phyloP scores from a whole-genome alignment of 2,329 filamentous ascomycete species.

The Aspergillus costaricaensis region DNA sequence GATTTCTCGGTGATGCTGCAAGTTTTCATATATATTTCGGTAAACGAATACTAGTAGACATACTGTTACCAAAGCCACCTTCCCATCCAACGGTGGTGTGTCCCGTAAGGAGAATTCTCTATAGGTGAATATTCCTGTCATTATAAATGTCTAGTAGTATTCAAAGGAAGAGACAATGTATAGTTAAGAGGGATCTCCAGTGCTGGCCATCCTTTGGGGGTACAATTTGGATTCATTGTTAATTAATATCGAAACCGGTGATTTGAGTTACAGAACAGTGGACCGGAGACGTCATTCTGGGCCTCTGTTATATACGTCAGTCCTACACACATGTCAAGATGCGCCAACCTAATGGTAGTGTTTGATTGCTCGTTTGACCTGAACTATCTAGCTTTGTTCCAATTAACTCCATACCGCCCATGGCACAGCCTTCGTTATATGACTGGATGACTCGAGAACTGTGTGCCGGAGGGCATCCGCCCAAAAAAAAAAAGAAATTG shows the following conservation, averaged over 20 bases:
- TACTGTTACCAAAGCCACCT: neutral
- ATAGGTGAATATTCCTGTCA: constrained; percentile 32
- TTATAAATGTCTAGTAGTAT: constrained; percentile 8
- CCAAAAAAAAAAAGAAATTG: too few species aligned
- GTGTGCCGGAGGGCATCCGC: too few species aligned
- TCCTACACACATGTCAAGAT: neutral
- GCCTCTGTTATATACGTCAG: neutral
- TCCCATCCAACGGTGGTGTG: neutral
- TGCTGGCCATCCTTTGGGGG: neutral
- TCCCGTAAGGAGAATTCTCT: constrained; percentile 22
- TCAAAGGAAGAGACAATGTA: neutral
- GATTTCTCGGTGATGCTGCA: neutral
- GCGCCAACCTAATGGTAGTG: neutral
- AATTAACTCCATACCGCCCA: neutral
- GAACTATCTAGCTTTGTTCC: neutral
- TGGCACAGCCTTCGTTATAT: too few species aligned
- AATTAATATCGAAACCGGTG: neutral
- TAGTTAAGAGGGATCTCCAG: neutral
- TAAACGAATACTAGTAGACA: neutral
- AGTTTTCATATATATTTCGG: neutral
- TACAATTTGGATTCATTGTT: too few species aligned
- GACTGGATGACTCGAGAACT: too few species aligned
- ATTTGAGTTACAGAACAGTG: neutral
- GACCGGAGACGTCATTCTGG: neutral
- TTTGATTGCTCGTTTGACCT: neutral